Base-by-base conservation (phyloP, 2,329 filamentous ascomycete genomes). In the Cercospora beticola region DNA sequence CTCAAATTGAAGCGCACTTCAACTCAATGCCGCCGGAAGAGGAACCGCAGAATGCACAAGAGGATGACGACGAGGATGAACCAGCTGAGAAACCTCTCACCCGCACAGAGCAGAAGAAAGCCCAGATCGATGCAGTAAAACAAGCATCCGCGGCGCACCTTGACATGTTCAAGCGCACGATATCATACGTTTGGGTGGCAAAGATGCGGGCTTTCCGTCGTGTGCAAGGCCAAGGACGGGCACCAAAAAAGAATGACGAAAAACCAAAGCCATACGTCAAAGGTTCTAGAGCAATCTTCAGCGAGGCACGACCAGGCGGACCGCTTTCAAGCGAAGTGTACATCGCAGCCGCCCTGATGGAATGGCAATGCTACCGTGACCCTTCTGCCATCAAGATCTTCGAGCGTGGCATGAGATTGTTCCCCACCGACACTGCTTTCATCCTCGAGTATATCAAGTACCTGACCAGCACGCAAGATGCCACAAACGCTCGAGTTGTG, bases 381-480 rank as follows among this genome's bases (percentile, higher is more conserved):
- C 88, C 90, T 0, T 92, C 95, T 0, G 94, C 94, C 1, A 92
- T 91, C 54, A 97, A 95, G 82, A 98, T 99, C 69, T 97, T 98
- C 73, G 95, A 99, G 78, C 91, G 94, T 57, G 95, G 95, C 21
- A 89, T 94, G 71, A 95, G 93, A 77, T 84, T 99, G 12, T 99
- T 98, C 77, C 94, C 94, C 0, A 92, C 96, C 60, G 94, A 98
- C 76, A 94, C 97, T 78, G 86, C 89, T 67, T 98, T 98, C 81
- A 93, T 96, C 71, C 86, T 99, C 62, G 94, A 98, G 80, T 98
- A 99, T 79, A 85, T 99, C 75, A 97, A 97, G 82, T 95, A 97
- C 80, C 83, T 99, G 68, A 91, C 98, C 75, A 90, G 92, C 12
- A 93, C 92, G 78, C 94, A 97, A 74, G 95, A 99, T 80, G 90